Conservation (phyloP, 768 basidiomycete genomes). For the Lactarius hengduanensis region DNA sequence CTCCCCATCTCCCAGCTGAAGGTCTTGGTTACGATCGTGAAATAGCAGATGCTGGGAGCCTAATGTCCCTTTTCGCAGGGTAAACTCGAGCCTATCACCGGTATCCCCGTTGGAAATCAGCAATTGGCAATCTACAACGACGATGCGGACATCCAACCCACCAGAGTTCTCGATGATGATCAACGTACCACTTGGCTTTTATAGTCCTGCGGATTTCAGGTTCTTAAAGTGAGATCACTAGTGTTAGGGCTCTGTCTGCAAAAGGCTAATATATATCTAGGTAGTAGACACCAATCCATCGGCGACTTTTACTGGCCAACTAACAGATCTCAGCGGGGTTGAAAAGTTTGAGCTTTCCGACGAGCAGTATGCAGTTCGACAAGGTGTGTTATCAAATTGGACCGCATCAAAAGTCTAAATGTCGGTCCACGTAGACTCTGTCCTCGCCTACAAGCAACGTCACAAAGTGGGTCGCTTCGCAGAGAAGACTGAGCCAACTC, state of each 20-base stretch:
- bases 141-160: slow-evolving; percentile 48
- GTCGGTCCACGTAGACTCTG: slow-evolving; percentile 58
- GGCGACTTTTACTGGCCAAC: slow-evolving; percentile 74
- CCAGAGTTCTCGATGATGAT: slow-evolving; percentile 65
- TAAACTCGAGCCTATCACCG: slow-evolving; percentile 90
- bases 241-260: not conserved
- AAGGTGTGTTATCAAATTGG: slow-evolving; percentile 49
- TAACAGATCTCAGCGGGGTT: slow-evolving; percentile 80
- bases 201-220: slow-evolving; percentile 73
- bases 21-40: slow-evolving; percentile 42
- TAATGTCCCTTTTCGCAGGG: slow-evolving; percentile 23
- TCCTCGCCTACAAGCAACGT: slow-evolving; percentile 83
- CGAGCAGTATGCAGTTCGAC: slow-evolving; percentile 75
- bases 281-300: slow-evolving; percentile 77
- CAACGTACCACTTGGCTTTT: slow-evolving; percentile 66
- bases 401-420: not conserved
- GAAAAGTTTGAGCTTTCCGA: slow-evolving; percentile 90
- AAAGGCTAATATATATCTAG: slow-evolving; percentile 38
- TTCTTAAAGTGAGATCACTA: slow-evolving; percentile 63
- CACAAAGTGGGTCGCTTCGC: slow-evolving; percentile 91
- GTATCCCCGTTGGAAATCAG: slow-evolving; percentile 77
- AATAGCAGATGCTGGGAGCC: not conserved
- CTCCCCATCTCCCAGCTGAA: slow-evolving; percentile 79
- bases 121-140: slow-evolving; percentile 60
- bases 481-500: slow-evolving; percentile 42